phyloP scores from a whole-genome alignment of 2,329 filamentous ascomycete genomes.

The Verticillium zaregamsianum region DNA sequence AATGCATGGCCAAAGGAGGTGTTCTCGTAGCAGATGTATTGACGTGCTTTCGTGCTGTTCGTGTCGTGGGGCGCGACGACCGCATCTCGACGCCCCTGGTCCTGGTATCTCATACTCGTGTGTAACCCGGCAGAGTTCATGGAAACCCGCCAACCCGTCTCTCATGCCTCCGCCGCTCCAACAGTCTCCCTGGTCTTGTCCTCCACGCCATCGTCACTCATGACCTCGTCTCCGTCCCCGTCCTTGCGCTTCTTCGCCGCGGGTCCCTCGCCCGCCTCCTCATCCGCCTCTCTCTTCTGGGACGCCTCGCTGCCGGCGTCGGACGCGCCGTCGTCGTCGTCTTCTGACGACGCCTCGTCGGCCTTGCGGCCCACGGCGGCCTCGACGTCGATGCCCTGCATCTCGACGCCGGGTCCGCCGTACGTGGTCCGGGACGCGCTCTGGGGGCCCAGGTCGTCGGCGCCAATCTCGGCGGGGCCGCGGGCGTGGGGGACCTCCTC shows the following conservation, averaged over 20 bases:
- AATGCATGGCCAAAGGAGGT: not conserved
- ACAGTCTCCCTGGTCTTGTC: constrained; percentile 10
- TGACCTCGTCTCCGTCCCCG: constrained; percentile 20
- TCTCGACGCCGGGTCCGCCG: constrained; percentile 37
- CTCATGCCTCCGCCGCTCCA: not conserved
- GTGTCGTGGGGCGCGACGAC: not conserved
- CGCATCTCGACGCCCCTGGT: not conserved
- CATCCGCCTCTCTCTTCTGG: constrained; percentile 54
- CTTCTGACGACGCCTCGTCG: constrained; percentile 13
- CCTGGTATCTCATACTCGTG: not conserved
- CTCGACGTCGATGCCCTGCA: constrained; percentile 55
- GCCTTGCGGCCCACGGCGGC: constrained; percentile 55
- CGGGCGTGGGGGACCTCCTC: constrained; percentile 74
- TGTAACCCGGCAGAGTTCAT: not conserved
- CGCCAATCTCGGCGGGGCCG: constrained; percentile 79
- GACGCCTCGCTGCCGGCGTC: constrained; percentile 26
- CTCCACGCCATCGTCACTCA: constrained; percentile 8
- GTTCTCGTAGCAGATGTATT: not conserved
- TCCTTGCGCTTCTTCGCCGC: constrained; percentile 47
- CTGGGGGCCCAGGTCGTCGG: constrained; percentile 82
- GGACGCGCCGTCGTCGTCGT: constrained; percentile 19
- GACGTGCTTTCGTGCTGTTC: not conserved
- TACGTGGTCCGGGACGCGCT: constrained; percentile 31
- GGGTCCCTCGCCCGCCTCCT: constrained; percentile 33
- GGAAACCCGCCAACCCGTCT: not conserved